phyloP scores from a whole-genome alignment of 495 filamentous ascomycete species.

The Paragyromitra xinjiangensis region DNA sequence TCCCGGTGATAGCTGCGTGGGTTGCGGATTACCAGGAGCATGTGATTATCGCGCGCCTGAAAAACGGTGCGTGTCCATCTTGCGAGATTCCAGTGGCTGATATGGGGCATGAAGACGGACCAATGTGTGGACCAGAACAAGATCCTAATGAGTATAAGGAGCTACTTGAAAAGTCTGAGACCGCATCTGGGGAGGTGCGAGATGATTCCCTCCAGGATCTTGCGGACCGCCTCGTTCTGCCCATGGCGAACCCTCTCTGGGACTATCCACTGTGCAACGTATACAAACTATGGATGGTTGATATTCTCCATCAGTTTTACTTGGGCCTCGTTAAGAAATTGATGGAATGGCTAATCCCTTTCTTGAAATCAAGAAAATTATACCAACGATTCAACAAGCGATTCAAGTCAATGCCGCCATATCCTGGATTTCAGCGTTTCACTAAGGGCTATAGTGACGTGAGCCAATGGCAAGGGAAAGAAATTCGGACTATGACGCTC shows the following conservation, averaged over 20 bases:
- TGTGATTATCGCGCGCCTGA: background rate
- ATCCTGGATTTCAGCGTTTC: background rate
- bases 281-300: background rate
- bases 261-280: background rate
- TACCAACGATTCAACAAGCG: background rate
- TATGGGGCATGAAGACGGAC: background rate
- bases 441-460: background rate
- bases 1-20: background rate
- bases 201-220: background rate
- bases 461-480: constrained; percentile 9
- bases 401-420: background rate
- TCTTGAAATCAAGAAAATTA: background rate
- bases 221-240: too few species aligned
- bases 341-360: background rate
- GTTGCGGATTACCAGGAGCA: constrained; percentile 18
- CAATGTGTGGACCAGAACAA: background rate
- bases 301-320: background rate
- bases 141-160: background rate
- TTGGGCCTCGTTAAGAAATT: constrained; percentile 5
- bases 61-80: background rate
- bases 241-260: background rate
- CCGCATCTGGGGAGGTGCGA: background rate
- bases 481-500: background rate
- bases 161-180: background rate
- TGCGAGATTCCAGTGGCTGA: background rate